Conservation (phyloP, 2,329 filamentous ascomycete genomes). For the Paraconiothyrium brasiliense region DNA sequence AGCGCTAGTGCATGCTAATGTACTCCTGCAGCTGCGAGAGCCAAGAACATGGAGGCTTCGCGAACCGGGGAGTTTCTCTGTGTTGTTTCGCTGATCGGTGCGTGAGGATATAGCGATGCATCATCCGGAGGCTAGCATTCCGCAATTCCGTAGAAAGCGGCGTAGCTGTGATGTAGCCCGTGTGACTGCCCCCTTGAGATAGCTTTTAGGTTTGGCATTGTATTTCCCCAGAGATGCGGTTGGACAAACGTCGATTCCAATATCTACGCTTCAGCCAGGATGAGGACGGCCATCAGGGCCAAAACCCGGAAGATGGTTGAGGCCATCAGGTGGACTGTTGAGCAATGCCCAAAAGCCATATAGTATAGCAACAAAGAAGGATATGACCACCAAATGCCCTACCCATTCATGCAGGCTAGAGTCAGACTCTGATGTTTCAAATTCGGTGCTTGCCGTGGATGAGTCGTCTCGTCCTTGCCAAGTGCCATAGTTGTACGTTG, state of each 20-base stretch:
- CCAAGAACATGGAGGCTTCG: no score
- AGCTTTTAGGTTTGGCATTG: not conserved
- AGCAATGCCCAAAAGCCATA: constrained; percentile 45
- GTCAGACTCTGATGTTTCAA: constrained; percentile 33
- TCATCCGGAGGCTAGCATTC: no score
- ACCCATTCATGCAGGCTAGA: constrained; percentile 40
- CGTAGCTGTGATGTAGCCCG: no score
- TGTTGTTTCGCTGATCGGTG: no score
- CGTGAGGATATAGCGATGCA: no score
- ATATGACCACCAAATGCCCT: constrained; percentile 39
- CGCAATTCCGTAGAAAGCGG: no score
- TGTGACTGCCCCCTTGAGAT: not conserved
- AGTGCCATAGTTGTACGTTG: constrained; percentile 42
- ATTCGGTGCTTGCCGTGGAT: constrained; percentile 41
- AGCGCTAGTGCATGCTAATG: no score
- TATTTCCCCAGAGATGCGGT: not conserved
- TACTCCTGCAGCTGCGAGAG: no score
- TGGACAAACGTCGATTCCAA: not conserved
- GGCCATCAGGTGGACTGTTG: constrained; percentile 29
- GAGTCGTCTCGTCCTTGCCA: constrained; percentile 41
- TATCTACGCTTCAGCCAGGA: not conserved
- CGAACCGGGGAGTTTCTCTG: no score
- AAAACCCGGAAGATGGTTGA: constrained; percentile 13
- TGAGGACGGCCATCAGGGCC: not conserved
- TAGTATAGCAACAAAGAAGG: constrained; percentile 38